Base-by-base conservation (phyloP, 2,329 filamentous ascomycete species). In the Pseudonectria buxi region DNA sequence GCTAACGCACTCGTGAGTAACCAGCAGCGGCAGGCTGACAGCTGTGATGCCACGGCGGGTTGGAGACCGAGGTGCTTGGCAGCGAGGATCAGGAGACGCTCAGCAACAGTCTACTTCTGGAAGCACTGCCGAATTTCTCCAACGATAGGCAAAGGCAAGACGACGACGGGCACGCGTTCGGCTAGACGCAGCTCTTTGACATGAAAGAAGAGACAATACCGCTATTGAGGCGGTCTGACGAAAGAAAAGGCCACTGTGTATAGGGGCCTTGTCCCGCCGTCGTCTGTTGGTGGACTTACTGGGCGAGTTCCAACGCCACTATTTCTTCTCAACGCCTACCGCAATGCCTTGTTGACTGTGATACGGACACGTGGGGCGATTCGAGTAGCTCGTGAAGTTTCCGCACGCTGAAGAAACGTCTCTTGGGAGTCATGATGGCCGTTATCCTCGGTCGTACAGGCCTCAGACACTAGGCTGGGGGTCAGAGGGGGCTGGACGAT, bases 1-100 rank as follows among this genome's bases (percentile, higher is more conserved):
- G 39, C 56, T 49, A 44, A 48, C 48, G 51, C 48, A 55, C 55
- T 58, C 55, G 54, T 59, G 56, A 55, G 54, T 54, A 51, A 61
- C 59, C 41, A 45, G 33, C 40, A 32, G 34, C 30, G 38, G 41
- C 45, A 40, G 42, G 41, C 37, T 53, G 48, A 49, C 50, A 52
- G 45, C 43, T 33, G 33, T 39, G 35, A 28, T 33, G 41, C 33
- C 30, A 33, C n/a, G n/a, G n/a, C n/a, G 26, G 26, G 34, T 33
- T 29, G 27, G 22, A 28, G 28, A 32, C 10, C 32, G 14, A 36
- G 26, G 36, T 39, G 28, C 30, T 39, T 25, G 18, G 18, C 18
- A 22, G 18, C 18, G 9, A 22, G 18, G 18, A 5, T 22, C 26
- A 18, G 15, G 24, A 33, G 26, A 38, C 28, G 25, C n/a, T 28